These are phyloP conservation scores for Alternaria hordeiaustralica DNA, from an alignment of 2,329 filamentous ascomycete species.

Conservation along the genomic window DNA sequence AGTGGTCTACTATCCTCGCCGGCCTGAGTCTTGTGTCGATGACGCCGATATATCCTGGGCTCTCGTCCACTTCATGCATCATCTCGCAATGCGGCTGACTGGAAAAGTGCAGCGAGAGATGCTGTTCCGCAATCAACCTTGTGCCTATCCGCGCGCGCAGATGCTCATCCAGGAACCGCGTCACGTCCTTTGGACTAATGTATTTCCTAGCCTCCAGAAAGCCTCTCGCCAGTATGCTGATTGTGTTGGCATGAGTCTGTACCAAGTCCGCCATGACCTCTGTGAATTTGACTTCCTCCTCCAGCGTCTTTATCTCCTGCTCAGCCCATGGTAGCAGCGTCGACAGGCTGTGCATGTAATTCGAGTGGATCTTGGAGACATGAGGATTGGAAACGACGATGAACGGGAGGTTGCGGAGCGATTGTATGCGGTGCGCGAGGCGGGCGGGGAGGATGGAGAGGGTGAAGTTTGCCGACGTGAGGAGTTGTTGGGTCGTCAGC, in stretches of 20 bases:
- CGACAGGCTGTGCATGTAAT: slow-evolving; percentile 91
- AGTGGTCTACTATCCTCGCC: slow-evolving; percentile 79
- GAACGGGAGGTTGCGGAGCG: slow-evolving; percentile 90
- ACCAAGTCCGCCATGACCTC: slow-evolving; percentile 95
- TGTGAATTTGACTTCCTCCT: slow-evolving; percentile 90
- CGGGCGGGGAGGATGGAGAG: slow-evolving; percentile 90
- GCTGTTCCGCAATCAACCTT: slow-evolving; percentile 91
- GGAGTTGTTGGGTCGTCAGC: slow-evolving; percentile 77
- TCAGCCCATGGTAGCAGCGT: slow-evolving; percentile 86
- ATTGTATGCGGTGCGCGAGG: slow-evolving; percentile 91
- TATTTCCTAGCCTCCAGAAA: slow-evolving; percentile 95
- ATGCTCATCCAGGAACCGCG: slow-evolving; percentile 90
- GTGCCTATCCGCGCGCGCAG: slow-evolving; percentile 93
- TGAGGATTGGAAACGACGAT: slow-evolving; percentile 99
- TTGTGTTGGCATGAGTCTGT: slow-evolving; percentile 91
- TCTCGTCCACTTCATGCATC: slow-evolving; percentile 52
- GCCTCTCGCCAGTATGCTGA: slow-evolving; percentile 86
- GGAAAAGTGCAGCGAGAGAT: slow-evolving; percentile 84
- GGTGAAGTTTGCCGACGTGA: slow-evolving; percentile 94
- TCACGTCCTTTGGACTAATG: slow-evolving; percentile 82
- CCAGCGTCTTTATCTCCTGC: slow-evolving; percentile 73
- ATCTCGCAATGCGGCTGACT: slow-evolving; percentile 73
- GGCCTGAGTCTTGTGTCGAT: slow-evolving; percentile 91
- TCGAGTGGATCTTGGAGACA: slow-evolving; percentile 91
- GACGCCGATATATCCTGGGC: slow-evolving; percentile 80